Conservation (phyloP, 2,329 filamentous ascomycete genomes). For the Eutypa lata region DNA sequence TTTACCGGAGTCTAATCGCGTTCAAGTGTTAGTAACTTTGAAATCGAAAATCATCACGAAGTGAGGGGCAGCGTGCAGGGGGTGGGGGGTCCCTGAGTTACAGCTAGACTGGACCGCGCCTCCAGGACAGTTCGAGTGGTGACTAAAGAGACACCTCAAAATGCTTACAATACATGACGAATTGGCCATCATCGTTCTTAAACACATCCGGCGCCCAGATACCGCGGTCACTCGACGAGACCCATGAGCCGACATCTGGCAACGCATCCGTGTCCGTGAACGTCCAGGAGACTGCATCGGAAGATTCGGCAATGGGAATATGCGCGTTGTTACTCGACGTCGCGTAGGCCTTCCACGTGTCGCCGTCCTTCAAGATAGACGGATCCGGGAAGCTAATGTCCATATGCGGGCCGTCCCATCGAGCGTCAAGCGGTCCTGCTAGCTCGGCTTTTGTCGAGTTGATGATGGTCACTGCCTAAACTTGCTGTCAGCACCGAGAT, state of each 20-base stretch:
- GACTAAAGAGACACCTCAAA: background rate
- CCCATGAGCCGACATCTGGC: conserved; percentile 24
- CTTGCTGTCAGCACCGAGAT: background rate
- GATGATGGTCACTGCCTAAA: conserved; percentile 23
- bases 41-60: too few relatives aligned
- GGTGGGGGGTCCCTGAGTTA: too few relatives aligned
- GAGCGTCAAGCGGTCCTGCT: background rate
- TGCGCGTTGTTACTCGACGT: conserved; percentile 26
- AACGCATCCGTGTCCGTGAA: conserved; percentile 23
- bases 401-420: conserved; percentile 15
- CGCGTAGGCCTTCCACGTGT: conserved; percentile 27
- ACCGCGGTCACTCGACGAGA: conserved; percentile 15
- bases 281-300: conserved; percentile 22
- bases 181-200: conserved; percentile 25
- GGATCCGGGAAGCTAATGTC: conserved; percentile 26
- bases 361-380: conserved; percentile 23
- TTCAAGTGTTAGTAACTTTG: background rate
- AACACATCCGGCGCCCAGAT: conserved; percentile 30
- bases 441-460: conserved; percentile 8
- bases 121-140: too few relatives aligned
- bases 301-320: conserved; percentile 24
- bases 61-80: too few relatives aligned
- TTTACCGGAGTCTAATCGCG: conserved; percentile 14
- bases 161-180: conserved; percentile 26
- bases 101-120: too few relatives aligned